Conservation (phyloP, 345 rosid species). For the Dipteronia dyeriana region DNA sequence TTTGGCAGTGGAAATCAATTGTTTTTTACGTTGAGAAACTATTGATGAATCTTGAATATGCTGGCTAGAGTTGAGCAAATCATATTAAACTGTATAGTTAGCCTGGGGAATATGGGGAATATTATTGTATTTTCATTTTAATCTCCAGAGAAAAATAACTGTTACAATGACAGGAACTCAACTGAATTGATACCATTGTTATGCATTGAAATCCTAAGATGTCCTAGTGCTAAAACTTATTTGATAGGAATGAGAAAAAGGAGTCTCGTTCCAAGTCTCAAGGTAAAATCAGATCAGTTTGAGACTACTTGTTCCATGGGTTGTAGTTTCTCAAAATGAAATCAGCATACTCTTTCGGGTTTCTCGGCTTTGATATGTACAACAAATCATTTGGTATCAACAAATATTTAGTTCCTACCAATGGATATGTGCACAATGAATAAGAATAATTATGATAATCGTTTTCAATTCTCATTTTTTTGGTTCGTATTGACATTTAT, state of each 20-base stretch:
- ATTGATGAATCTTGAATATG: slow-evolving; percentile 6
- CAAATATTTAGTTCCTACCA: not conserved
- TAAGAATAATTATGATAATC: not conserved
- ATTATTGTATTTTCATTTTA: not conserved
- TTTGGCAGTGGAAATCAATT: slow-evolving; percentile 1
- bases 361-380: not conserved
- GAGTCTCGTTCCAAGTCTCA: not conserved
- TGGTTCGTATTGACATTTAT: not conserved
- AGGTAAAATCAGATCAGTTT: not conserved
- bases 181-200: not conserved
- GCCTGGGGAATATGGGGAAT: not conserved
- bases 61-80: not conserved
- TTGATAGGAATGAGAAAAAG: not conserved
- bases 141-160: not conserved
- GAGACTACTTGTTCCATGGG: not conserved
- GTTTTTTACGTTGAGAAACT: not conserved
- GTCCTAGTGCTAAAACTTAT: not conserved
- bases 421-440: not conserved
- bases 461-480: not conserved
- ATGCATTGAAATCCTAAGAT: not conserved
- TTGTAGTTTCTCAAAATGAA: not conserved
- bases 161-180: not conserved
- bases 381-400: not conserved
- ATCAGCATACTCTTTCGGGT: not conserved
- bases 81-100: slow-evolving; percentile 6